Evolutionary conservation across 805 yeast genomes (phyloP).

Genomic region (Candida wancherniae): DNA sequence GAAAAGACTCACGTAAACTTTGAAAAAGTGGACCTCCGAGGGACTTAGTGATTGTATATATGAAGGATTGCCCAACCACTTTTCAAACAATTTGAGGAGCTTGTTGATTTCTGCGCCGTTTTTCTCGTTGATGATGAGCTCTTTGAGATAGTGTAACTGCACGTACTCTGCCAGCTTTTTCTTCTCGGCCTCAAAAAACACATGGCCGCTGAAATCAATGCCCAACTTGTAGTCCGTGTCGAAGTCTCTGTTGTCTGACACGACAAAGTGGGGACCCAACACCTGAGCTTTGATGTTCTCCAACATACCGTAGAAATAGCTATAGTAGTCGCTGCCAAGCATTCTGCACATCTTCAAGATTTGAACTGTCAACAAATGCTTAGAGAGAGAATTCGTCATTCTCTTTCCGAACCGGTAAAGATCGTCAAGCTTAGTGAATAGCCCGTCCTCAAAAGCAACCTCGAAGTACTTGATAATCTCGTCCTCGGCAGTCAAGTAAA

Average conservation of each 20-base stretch:
- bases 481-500: conserved; percentile 51
- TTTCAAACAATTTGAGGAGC: conserved; percentile 23
- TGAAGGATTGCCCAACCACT: conserved; percentile 16
- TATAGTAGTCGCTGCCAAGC: conserved; percentile 25
- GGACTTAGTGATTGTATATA: conserved; percentile 11
- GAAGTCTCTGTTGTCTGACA: conserved; percentile 59
- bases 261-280: conserved; percentile 9
- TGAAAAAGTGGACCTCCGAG: conserved; percentile 25
- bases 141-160: conserved; percentile 33
- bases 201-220: conserved; percentile 22
- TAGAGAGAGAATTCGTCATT: conserved; percentile 46
- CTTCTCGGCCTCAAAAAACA: conserved; percentile 15
- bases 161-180: conserved; percentile 24
- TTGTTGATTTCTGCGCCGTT: conserved; percentile 22
- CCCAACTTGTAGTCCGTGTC: conserved; percentile 52
- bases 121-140: conserved; percentile 35
- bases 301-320: conserved; percentile 22
- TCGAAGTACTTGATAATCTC: conserved; percentile 48
- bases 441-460: conserved; percentile 52
- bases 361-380: conserved; percentile 32
- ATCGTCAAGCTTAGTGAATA: conserved; percentile 64
- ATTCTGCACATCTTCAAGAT: conserved; percentile 31
- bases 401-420: conserved; percentile 57
- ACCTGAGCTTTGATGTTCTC: conserved; percentile 13
- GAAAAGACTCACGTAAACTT: conserved; percentile 24